Evolutionary conservation across 768 basidiomycete species (phyloP).

Genomic region (Podaxis sp.): DNA sequence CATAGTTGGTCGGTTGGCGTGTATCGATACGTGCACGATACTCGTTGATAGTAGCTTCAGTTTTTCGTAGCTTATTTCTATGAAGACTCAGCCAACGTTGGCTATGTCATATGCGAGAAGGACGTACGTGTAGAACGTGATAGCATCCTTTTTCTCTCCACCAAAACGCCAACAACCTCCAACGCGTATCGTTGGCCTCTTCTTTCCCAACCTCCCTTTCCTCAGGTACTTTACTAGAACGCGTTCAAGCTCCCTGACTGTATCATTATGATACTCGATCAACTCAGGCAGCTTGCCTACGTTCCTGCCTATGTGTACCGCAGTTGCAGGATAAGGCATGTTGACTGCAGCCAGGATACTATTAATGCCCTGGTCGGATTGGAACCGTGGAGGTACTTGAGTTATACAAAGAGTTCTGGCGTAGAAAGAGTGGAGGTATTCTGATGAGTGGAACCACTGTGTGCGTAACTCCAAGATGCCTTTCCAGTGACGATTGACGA

Average conservation of each 20-base stretch:
- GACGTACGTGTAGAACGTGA: slow-evolving; percentile 31
- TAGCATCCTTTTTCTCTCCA: slow-evolving; percentile 69
- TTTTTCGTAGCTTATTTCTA: slow-evolving; percentile 34
- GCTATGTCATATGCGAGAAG: background rate
- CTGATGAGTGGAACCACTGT: slow-evolving; percentile 71
- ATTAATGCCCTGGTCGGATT: slow-evolving; percentile 69
- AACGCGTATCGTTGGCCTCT: slow-evolving; percentile 62
- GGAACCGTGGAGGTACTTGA: slow-evolving; percentile 60
- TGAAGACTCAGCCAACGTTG: background rate
- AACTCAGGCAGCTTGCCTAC: slow-evolving; percentile 76
- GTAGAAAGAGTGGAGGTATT: slow-evolving; percentile 76
- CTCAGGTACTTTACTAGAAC: slow-evolving; percentile 75
- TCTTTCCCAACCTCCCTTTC: slow-evolving; percentile 58
- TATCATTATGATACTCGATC: slow-evolving; percentile 74
- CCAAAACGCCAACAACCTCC: slow-evolving; percentile 74
- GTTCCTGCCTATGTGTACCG: slow-evolving; percentile 67
- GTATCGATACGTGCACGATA: slow-evolving; percentile 57
- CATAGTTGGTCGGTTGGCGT: slow-evolving; percentile 68
- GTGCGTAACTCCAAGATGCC: slow-evolving; percentile 67
- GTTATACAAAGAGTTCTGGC: slow-evolving; percentile 77
- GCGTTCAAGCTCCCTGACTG: slow-evolving; percentile 73
- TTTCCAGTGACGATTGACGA: slow-evolving; percentile 62
- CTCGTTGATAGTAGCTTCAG: slow-evolving; percentile 56
- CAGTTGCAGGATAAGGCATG: slow-evolving; percentile 70
- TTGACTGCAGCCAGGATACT: slow-evolving; percentile 54